Conservation (phyloP, 2,329 filamentous ascomycete genomes). For the Pleomassaria siparia region DNA sequence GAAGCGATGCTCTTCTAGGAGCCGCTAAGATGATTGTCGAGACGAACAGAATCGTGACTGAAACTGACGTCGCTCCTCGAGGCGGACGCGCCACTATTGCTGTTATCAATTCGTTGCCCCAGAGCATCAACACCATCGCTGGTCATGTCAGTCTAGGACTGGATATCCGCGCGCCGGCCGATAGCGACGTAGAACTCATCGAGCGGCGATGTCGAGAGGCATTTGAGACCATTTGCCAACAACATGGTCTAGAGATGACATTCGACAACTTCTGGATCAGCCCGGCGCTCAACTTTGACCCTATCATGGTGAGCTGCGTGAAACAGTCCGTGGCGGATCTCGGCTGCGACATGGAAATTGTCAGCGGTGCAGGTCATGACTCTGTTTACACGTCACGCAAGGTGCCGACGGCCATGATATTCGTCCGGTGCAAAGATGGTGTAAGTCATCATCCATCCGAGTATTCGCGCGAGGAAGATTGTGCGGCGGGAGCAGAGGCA, state of each 20-base stretch:
- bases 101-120: constrained; percentile 64
- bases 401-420: constrained; percentile 45
- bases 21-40: constrained; percentile 64
- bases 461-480: constrained; percentile 41
- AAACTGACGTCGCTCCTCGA: constrained; percentile 55
- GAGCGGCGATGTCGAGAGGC: constrained; percentile 56
- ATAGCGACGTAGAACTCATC: constrained; percentile 50
- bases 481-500: constrained; percentile 46
- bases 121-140: constrained; percentile 70
- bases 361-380: constrained; percentile 62
- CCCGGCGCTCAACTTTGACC: constrained; percentile 10
- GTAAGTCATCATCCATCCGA: constrained; percentile 46
- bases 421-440: constrained; percentile 42
- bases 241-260: constrained; percentile 42
- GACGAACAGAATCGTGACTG: constrained; percentile 59
- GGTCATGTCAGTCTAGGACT: constrained; percentile 64
- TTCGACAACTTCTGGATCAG: constrained; percentile 12
- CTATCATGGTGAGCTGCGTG: constrained; percentile 6
- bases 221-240: constrained; percentile 56
- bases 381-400: constrained; percentile 40
- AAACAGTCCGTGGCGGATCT: constrained; percentile 49
- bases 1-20: constrained; percentile 40
- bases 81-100: constrained; percentile 60
- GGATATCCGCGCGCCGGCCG: constrained; percentile 61
- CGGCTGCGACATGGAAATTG: constrained; percentile 60